Base-by-base conservation (phyloP, 768 basidiomycete species). In the Floccularia luteovirens region DNA sequence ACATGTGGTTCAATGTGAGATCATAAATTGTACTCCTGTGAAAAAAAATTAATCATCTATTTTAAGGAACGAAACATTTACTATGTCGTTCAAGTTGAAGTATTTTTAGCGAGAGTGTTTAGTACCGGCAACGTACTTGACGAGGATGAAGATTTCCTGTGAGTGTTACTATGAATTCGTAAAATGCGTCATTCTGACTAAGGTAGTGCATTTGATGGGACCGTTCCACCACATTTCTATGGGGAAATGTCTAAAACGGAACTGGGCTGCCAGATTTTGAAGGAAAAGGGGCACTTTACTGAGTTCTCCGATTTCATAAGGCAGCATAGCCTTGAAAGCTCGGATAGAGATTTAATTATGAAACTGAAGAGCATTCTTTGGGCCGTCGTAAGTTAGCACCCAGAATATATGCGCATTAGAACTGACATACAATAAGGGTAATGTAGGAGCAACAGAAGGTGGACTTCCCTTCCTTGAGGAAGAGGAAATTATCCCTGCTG, bases 191-290 rank as follows among this genome's bases (percentile, higher is more conserved):
- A 34, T 7, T 7, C 20, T 34, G 7, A 37, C 2, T 19, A 7
- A 30, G 8, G 8, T 30, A 84, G 82, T n/a, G 72, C 74, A 14
- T 89, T 87, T 43, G 91, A 92, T 38, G 86, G 85, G 10, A 82
- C 82, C 8, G 88, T 91, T 10, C 96, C 94, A 2, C 80, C 87
- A 1, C 93, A 99, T 58, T 98, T 99, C 61, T 94, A 97, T 51
- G 94, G 94, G 16, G 94, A 97, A 60, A 88, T 98, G 75, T 84
- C 92, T 33, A 97, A 96, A 60, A 98, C 96, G 2, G 86, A 88
- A 41, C 81, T 93, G 36, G 96, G 96, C 0, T 94, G 92, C 59
- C 86, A 88, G 53, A 80, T 92, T 7, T 64, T 99, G 28, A 78
- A 82, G 43, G 91, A 93, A 43, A 91, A 86, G 49, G 89, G 89